Evolutionary conservation across 768 basidiomycete species (phyloP).

Genomic region (Lactifluus pinguis): DNA sequence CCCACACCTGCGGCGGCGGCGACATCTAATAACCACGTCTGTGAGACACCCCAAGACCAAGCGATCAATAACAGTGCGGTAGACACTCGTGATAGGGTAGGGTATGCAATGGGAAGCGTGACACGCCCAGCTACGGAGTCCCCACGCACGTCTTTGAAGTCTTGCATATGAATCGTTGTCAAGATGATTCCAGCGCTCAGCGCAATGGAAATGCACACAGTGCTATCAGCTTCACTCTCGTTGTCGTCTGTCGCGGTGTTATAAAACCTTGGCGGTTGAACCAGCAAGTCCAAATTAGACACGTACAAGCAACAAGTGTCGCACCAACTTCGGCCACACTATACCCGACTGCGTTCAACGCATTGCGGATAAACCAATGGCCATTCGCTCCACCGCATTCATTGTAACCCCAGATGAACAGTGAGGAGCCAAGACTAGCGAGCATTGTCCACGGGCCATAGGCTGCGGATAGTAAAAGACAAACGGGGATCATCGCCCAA

Average conservation of each 20-base stretch:
- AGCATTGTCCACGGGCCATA: constrained; percentile 16
- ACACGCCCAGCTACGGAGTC: constrained; percentile 32
- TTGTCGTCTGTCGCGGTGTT: not conserved
- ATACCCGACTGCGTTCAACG: constrained; percentile 30
- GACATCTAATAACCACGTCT: constrained; percentile 30
- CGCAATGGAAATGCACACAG: constrained; percentile 26
- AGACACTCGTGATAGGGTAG: constrained; percentile 26
- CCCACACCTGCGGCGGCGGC: constrained; percentile 24
- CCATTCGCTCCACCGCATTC: constrained; percentile 20
- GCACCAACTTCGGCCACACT: constrained; percentile 32
- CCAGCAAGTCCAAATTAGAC: not conserved
- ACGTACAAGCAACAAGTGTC: constrained; percentile 30
- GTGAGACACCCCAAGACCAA: constrained; percentile 31
- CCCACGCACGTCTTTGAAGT: constrained; percentile 39
- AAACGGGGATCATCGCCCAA: constrained; percentile 24
- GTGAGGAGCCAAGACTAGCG: constrained; percentile 16
- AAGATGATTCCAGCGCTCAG: constrained; percentile 33
- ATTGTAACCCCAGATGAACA: constrained; percentile 22
- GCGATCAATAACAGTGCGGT: constrained; percentile 28
- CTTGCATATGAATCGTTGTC: constrained; percentile 42
- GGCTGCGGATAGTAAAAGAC: constrained; percentile 20
- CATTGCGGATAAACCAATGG: constrained; percentile 31
- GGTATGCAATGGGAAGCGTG: constrained; percentile 39
- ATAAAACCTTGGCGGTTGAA: too few relatives aligned
- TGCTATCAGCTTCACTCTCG: constrained; percentile 22